Base-by-base conservation (phyloP, 305 asterid species). In the Fraxinus greggii region DNA sequence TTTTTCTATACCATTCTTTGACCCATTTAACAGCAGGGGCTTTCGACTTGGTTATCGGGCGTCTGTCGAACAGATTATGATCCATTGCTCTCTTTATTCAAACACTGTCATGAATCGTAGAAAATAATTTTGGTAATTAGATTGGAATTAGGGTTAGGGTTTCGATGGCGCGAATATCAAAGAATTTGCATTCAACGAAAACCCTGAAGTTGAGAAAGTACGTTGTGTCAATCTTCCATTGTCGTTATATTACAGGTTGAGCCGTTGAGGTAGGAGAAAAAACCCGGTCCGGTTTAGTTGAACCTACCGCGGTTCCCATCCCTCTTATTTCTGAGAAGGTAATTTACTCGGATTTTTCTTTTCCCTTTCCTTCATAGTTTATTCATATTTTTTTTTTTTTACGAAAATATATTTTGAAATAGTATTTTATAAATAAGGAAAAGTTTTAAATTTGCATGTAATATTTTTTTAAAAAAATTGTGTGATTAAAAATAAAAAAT, bases 1-100 rank as follows among this genome's bases (percentile, higher is more conserved):
- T 75, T 79, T 15, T 78, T 38, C 7, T 12, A 67, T 88, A 95
- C 99, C 99, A 95, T 89, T 95, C 92, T 80, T 89, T 95, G 81
- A 90, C 76, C 99, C 99, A 95, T 83, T 90, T 94, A 81, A 87
- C 90, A 26, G 97, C 83, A 48, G 97, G 95, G 82, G 90, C 78
- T 83, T 84, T 91, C 67, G 98, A 94, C 87, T 89, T 93, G 83
- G 89, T 63, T 28, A 89, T 86, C 67, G 92, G 92, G 72, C 97
- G 96, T 83, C 98, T 87, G 80, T 94, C 97, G 54, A 86, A 92
- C 84, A 89, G 81, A 81, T 85, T 82, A 75, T 89, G 91, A 83
- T 93, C 98, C 98, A 95, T 94, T 48, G 80, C 48, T 29, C 45
- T 13, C 79, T 45, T 61, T 77, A 77, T 54, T 23, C 23, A 59